Percentiles rank a stretch among this genome's conserved stretches.
These are phyloP conservation scores for Aureobasidium musti DNA, from an alignment of 2,329 filamentous ascomycete genomes.

Conservation along the genomic window DNA sequence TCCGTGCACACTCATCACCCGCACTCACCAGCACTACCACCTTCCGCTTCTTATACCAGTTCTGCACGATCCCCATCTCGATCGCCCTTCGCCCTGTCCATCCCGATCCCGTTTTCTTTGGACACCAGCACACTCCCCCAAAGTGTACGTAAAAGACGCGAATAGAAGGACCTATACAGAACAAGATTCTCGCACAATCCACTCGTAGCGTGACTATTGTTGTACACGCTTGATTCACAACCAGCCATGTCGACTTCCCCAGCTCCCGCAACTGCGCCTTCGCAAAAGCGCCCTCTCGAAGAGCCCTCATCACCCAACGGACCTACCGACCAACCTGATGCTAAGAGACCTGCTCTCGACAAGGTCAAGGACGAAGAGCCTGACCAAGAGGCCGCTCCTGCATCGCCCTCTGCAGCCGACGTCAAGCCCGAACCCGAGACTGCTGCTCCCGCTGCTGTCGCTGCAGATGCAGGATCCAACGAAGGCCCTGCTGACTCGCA, in stretches of 20 bases:
- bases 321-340: constrained; percentile 89
- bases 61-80: constrained; percentile 29
- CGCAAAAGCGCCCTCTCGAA: constrained; percentile 90
- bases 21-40: constrained; percentile 28
- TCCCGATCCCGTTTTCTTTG: constrained; percentile 29
- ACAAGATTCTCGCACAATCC: constrained; percentile 12
- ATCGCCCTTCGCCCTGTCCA: constrained; percentile 24
- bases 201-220: constrained; percentile 24
- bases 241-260: constrained; percentile 32
- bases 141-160: constrained; percentile 29
- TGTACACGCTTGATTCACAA: constrained; percentile 24
- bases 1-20: constrained; percentile 20
- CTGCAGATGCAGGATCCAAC: constrained; percentile 33
- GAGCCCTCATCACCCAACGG: constrained; percentile 94
- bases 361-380: constrained; percentile 65
- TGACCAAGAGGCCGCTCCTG: constrained; percentile 39
- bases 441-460: constrained; percentile 47
- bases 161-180: constrained; percentile 28
- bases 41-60: constrained; percentile 13
- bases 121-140: constrained; percentile 27
- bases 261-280: constrained; percentile 30
- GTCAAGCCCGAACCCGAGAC: constrained; percentile 45
- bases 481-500: constrained; percentile 61
- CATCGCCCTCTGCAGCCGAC: constrained; percentile 26
- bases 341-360: constrained; percentile 93